phyloP scores from a whole-genome alignment of 2,329 filamentous ascomycete species.

The Penicillium hesseltinei region DNA sequence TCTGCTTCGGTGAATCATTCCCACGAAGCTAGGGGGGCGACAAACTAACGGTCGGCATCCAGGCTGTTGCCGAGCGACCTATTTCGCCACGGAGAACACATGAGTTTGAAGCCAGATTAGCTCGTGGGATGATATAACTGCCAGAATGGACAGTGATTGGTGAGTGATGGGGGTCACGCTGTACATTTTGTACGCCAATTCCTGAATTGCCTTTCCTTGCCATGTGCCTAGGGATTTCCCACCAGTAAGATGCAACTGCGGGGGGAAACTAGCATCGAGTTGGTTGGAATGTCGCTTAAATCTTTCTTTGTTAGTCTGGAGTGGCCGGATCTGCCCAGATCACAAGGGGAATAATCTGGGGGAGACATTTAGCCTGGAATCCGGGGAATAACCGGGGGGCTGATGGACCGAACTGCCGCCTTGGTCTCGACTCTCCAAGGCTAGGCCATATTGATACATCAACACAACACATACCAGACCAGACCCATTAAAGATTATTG shows the following conservation, averaged over 20 bases:
- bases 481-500: background rate
- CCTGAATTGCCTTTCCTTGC: background rate
- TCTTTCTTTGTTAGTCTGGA: background rate
- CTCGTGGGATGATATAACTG: background rate
- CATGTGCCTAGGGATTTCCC: conserved; percentile 9
- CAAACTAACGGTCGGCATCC: background rate
- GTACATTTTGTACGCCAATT: background rate
- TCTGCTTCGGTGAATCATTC: conserved; percentile 2
- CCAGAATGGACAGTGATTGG: conserved; percentile 12
- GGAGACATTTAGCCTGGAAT: too few relatives aligned
- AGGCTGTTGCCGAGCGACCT: conserved; percentile 5
- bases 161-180: conserved; percentile 5
- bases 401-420: conserved; percentile 4
- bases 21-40: conserved; percentile 1
- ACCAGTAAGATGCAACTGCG: conserved; percentile 15
- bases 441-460: background rate
- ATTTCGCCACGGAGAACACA: conserved; percentile 19
- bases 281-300: background rate
- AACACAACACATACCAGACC: background rate
- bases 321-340: background rate
- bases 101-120: background rate
- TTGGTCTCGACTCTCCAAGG: background rate
- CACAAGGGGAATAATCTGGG: background rate
- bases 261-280: background rate
- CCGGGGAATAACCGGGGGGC: background rate